phyloP scores from a whole-genome alignment of 495 filamentous ascomycete species.

The Xylaria grammica region DNA sequence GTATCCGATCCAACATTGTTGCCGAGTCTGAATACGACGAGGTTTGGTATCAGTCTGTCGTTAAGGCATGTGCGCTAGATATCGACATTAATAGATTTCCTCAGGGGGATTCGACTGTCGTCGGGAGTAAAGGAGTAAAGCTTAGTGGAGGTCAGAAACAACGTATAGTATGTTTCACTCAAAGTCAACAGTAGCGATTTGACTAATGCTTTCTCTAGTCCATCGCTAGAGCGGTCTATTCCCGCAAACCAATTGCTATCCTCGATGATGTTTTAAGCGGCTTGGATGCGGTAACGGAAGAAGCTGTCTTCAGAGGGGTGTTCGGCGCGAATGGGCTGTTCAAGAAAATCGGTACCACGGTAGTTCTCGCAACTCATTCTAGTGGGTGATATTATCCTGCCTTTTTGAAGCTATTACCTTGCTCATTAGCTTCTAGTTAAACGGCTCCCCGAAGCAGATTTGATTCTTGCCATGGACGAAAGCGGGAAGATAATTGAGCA shows the following conservation, averaged over 20 bases:
- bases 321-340: constrained; percentile 49
- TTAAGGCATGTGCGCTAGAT: constrained; percentile 60
- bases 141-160: constrained; percentile 66
- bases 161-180: constrained; percentile 44
- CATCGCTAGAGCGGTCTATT: constrained; percentile 39
- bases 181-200: not conserved
- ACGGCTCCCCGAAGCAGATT: constrained; percentile 42
- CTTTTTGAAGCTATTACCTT: not conserved
- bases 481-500: constrained; percentile 44
- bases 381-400: not conserved
- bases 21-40: constrained; percentile 55
- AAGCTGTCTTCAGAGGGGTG: constrained; percentile 56
- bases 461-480: constrained; percentile 42
- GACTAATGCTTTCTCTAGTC: not conserved
- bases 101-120: constrained; percentile 55
- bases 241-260: constrained; percentile 27
- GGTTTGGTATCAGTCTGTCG: constrained; percentile 57
- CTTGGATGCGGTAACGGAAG: constrained; percentile 46
- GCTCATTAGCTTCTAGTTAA: constrained; percentile 26
- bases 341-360: constrained; percentile 40
- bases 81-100: constrained; percentile 57
- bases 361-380: constrained; percentile 31
- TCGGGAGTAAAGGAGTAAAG: constrained; percentile 62
- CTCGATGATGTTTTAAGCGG: constrained; percentile 41
- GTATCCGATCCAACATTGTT: constrained; percentile 59